Conservation (phyloP, 208 protist species). For the Trichomonas vaginalis region DNA sequence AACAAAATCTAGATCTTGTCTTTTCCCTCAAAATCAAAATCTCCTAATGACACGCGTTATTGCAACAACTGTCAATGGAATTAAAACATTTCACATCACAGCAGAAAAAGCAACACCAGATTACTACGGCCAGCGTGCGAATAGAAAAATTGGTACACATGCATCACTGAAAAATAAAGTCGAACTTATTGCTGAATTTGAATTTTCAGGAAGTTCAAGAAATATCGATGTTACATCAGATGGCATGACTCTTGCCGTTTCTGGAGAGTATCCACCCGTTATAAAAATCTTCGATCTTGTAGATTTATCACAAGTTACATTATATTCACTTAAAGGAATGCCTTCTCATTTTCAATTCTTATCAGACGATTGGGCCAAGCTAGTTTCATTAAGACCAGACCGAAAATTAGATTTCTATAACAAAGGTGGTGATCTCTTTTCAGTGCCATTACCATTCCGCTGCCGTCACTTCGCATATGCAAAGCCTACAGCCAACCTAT, state of each 20-base stretch:
- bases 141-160: not conserved
- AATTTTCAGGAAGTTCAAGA: not conserved
- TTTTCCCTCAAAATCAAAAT: no score
- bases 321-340: not conserved
- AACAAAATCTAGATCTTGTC: no score
- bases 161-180: not conserved
- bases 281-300: slow-evolving; percentile 11
- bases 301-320: not conserved
- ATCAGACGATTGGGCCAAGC: not conserved
- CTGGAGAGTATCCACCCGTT: slow-evolving; percentile 11
- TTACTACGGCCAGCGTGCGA: not conserved
- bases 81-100: not conserved
- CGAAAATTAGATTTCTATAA: slow-evolving; percentile 4
- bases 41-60: not conserved
- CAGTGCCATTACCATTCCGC: not conserved
- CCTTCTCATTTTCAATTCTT: not conserved
- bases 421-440: not conserved
- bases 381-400: not conserved
- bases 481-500: not conserved
- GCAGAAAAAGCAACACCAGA: not conserved
- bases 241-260: not conserved
- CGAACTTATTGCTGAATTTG: not conserved
- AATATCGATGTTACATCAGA: not conserved
- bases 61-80: not conserved
- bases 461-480: not conserved